Evolutionary conservation across 2,329 filamentous ascomycete genomes (phyloP), one percentile per base, ranked within the genome.

Genomic region (Fusarium sublunatum): DNA sequence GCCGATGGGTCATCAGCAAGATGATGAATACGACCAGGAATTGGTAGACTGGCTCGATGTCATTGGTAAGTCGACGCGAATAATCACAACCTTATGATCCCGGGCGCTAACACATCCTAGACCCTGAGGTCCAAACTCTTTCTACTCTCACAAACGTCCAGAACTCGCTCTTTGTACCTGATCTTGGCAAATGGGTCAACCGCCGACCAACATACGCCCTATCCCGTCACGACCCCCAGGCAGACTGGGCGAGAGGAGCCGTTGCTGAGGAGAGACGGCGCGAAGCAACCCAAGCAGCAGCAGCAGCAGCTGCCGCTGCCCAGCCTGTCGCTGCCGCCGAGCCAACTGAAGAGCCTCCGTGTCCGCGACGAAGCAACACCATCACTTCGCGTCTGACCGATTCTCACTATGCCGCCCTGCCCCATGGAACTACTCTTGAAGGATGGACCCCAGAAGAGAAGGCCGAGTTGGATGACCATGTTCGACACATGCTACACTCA

Each of bases 131-230:
- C 4, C 87, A 91, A 32, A 92, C 92, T 0, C 79, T 96, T 4
- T 92, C 91, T 0, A 94, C 91, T 12, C 83, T 96, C 9, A 96
- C 91, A 39, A 96, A 96, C 70, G 88, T 96, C 19, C 92, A 96
- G 71, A 96, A 96, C 73, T 95, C 92, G 0, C 85, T 96, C 9
- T 96, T 96, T 75, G 80, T 96, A 2, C 92, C 92, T 0, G 89
- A 93, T 64, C 81, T 96, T n/a, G 92, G 92, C 36, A 80, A 82
- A 56, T 87, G 87, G 68, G 68, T 96, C 45, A 95, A 96, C 70
- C 85, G 92, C 44, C 83, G 88, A 58, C 91, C 92, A 2, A 93
- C 91, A 0, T 96, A 95, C 73, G 86, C 86, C 38, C 81, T 95
- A 7, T 88, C 88, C 6, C 83, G 83, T 22, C 77, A 78, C 40